Base-by-base conservation (phyloP, 305 asterid species). In the Nicotiana rustica region DNA sequence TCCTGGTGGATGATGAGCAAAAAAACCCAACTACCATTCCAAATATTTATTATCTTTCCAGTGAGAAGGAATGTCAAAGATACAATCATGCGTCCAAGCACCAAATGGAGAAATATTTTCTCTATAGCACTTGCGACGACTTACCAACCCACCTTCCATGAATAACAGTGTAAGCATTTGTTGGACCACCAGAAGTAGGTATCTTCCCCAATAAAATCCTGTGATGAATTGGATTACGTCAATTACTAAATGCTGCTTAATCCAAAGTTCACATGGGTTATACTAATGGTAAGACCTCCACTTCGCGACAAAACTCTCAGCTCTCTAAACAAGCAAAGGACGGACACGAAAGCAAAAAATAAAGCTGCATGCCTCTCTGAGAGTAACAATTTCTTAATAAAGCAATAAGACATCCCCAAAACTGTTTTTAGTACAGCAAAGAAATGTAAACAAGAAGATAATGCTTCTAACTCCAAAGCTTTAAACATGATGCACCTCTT, bases 131-230 rank as follows among this genome's bases (percentile, higher is more conserved):
- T 85, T 88, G 81, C 79, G 85, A 87, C 86, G 67, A 89, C 90
- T 89, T 88, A 88, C 92, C 93, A 92, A 93, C 97, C 96, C 93
- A 94, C 98, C 99, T 95, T 94, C 96, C 89, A 91, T 75, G 97
- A 84, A 91, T 90, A 86, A 90, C 86, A 90, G 96, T 94, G 92
- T 87, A 94, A 85, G 90, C 98, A 89, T 92, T 90, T 85, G 88
- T 91, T 85, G 97, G 90, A 87, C 97, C 99, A 87, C 90, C 94
- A 86, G 93, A 85, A 87, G 98, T 93, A 81, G 93, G 92, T 88
- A 94, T 94, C 97, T 89, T 90, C 93, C 99, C 98, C 98, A 93
- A 91, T 89, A 91, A 86, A 89, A 95, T 91, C 99, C 97, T 95
- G 99, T 91, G 97, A 92, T 82, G 92, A 91, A 91, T 91, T 82